Evolutionary conservation across 139 green algal genomes (phyloP).

Genomic region (Closterium sp.): DNA sequence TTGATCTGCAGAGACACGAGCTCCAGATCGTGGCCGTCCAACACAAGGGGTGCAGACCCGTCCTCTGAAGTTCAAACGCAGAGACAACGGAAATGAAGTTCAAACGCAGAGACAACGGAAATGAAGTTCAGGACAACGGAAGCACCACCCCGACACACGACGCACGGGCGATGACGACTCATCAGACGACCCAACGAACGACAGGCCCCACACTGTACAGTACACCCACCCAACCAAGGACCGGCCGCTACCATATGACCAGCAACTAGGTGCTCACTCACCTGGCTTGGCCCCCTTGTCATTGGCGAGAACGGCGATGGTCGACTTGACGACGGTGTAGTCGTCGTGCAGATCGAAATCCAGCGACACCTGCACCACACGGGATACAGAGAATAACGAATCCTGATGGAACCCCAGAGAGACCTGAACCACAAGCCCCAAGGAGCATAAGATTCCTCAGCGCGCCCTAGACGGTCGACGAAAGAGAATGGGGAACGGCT

Average conservation of each 20-base stretch:
- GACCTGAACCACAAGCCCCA: no score
- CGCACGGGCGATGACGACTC: no score
- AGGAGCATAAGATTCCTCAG: no score
- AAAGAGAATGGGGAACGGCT: no score
- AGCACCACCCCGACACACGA: no score
- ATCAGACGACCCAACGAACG: background rate
- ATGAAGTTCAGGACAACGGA: no score
- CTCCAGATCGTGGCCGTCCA: conserved; percentile 33
- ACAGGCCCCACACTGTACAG: background rate
- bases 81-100: no score
- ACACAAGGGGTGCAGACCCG: background rate
- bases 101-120: no score
- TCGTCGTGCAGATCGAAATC: conserved; percentile 20
- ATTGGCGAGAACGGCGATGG: background rate
- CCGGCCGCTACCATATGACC: background rate
- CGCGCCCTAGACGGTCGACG: no score
- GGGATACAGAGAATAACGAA: no score
- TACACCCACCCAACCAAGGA: background rate
- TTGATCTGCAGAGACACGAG: conserved; percentile 34
- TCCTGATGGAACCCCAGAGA: no score
- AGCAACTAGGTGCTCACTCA: background rate
- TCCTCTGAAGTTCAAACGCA: background rate
- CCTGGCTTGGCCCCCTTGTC: background rate
- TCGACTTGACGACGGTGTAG: conserved; percentile 4
- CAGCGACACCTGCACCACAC: background rate